Conservation (phyloP, 1,284 basidiomycete genomes). For the Hymenochaete sp. region DNA sequence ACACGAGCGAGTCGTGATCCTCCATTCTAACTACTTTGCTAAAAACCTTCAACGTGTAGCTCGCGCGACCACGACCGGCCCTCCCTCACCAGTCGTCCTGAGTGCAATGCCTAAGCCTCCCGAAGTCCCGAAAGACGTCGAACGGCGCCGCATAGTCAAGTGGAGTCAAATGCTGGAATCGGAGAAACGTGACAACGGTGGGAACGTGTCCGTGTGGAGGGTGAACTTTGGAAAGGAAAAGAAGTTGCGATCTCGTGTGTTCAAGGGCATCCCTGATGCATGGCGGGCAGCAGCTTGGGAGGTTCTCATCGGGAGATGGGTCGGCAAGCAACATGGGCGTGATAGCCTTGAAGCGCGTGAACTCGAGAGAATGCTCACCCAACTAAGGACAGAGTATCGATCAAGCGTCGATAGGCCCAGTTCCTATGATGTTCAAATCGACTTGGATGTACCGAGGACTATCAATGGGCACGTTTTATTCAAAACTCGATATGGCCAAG, state of each 20-base stretch:
- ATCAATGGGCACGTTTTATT: constrained; percentile 95
- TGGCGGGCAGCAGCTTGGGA: constrained; percentile 95
- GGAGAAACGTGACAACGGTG: constrained; percentile 59
- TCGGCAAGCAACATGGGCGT: constrained; percentile 35
- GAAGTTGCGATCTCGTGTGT: constrained; percentile 68
- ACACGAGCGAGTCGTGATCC: constrained; percentile 67
- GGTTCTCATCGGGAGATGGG: constrained; percentile 49
- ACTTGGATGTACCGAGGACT: constrained; percentile 94
- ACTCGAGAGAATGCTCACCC: constrained; percentile 16
- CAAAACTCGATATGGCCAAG: constrained; percentile 90
- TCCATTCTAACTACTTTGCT: constrained; percentile 53
- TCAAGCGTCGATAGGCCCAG: constrained; percentile 71
- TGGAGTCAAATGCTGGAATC: constrained; percentile 84
- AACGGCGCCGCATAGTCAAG: constrained; percentile 68
- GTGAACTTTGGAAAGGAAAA: constrained; percentile 53
- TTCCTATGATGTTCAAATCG: constrained; percentile 92
- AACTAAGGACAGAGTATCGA: constrained; percentile 42
- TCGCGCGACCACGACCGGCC: constrained; percentile 14
- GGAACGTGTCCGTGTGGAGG: constrained; percentile 70
- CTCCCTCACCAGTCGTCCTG: constrained; percentile 31
- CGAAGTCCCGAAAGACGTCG: constrained; percentile 45
- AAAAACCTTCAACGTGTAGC: constrained; percentile 46
- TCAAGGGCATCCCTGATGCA: constrained; percentile 94
- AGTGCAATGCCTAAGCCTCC: constrained; percentile 38
- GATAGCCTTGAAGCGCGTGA: constrained; percentile 30